These are phyloP conservation scores for Sporothrix globosa DNA, from an alignment of 2,329 filamentous ascomycete genomes.

Conservation along the genomic window DNA sequence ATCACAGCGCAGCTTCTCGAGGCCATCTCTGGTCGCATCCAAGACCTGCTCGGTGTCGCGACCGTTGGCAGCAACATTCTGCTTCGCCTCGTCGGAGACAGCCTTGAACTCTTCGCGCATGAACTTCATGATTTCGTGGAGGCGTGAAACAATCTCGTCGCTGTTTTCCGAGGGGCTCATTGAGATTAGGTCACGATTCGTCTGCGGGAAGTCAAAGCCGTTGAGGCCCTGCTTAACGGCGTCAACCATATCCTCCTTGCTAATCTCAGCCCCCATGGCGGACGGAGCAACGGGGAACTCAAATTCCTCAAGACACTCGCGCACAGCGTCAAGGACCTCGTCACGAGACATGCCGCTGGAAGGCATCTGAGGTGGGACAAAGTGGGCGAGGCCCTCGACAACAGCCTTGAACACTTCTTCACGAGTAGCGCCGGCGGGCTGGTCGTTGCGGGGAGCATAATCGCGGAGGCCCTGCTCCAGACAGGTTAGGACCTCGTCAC, in stretches of 20 bases:
- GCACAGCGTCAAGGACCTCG: conserved; percentile 80
- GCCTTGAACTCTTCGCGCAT: conserved; percentile 63
- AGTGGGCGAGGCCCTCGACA: conserved; percentile 81
- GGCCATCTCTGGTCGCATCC: conserved; percentile 82
- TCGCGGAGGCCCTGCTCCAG: conserved; percentile 83
- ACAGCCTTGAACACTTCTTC: conserved; percentile 86
- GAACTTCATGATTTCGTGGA: conserved; percentile 67
- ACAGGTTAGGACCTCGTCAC: conserved; percentile 86
- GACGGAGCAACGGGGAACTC: conserved; percentile 70
- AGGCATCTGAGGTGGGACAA: conserved; percentile 72
- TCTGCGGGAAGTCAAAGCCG: conserved; percentile 51
- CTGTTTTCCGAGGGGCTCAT: conserved; percentile 49
- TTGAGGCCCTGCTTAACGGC: conserved; percentile 65
- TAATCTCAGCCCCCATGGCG: conserved; percentile 57
- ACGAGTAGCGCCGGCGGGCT: conserved; percentile 66
- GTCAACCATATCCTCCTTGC: conserved; percentile 64
- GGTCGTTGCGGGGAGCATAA: conserved; percentile 62
- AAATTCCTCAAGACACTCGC: conserved; percentile 84
- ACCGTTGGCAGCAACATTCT: conserved; percentile 77
- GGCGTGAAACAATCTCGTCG: conserved; percentile 57
- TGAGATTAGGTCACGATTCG: conserved; percentile 37
- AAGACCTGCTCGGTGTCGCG: conserved; percentile 86
- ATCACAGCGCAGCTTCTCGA: conserved; percentile 77
- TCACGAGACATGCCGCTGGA: conserved; percentile 70
- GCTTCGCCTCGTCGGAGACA: conserved; percentile 67